Base-by-base conservation (phyloP, 768 basidiomycete species). In the Leccinum boreale region DNA sequence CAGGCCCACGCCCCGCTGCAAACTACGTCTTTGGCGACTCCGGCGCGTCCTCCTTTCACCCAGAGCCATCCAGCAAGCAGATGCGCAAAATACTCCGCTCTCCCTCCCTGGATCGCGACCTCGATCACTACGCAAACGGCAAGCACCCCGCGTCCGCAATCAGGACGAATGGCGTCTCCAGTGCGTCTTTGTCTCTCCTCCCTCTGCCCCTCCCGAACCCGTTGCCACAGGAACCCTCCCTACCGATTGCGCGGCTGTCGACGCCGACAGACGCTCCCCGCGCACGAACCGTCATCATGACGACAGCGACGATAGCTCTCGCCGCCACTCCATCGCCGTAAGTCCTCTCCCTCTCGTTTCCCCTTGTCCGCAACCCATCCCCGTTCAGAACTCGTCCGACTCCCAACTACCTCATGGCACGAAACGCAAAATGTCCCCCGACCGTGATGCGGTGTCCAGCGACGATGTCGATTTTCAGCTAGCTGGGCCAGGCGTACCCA, bases 391-490 rank as follows among this genome's bases (percentile, higher is more conserved):
- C 31, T 72, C 71, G 45, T 72, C 76, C 52, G 77, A 79, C 62
- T 72, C 77, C 35, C 75, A 77, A 21, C 67, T 75, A 10, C 71
- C 77, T 1, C 84, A 85, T 66, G 89, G 90, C 53, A 85, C 83
- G 57, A 93, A 93, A 72, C 83, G 92, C 63, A 94, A 94, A 75
- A 86, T 91, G 79, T 91, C 90, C 23, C 77, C 79, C 61, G 89
- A 90, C 77, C 79, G 82, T 56, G 74, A 74, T 52, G 71, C 70
- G 24, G 75, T 82, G 21, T 75, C 81, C 29, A 79, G 79, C 50
- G 85, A 86, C 63, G 89, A 89, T 63, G 73, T 81, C 50, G 89
- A 90, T 66, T 74, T 84, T 5, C 85, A 85, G 59, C 76, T 91
- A 52, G 78, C 81, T 45, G 89, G 87, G 17, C 85, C 85, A 50